A percentile compares a stretch with the other conserved stretches of the same genome.
Evolutionary conservation across 805 yeast species (phyloP).

Genomic region (Metschnikowia vanudenii): DNA sequence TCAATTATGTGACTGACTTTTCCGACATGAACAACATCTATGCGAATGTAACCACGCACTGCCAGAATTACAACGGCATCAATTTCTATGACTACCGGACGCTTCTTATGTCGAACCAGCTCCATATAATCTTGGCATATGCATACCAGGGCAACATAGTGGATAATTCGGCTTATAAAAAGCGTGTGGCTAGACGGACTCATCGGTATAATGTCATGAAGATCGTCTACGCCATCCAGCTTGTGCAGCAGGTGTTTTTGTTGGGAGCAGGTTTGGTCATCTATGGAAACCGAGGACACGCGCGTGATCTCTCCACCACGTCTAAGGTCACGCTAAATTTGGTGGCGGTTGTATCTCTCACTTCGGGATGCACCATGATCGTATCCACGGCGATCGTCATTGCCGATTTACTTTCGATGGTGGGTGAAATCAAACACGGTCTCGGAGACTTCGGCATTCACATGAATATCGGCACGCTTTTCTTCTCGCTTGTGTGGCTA

Average conservation of each 20-base stretch:
- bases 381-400: constrained; percentile 34
- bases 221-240: constrained; percentile 29
- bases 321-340: constrained; percentile 36
- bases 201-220: constrained; percentile 23
- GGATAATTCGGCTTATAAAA: constrained; percentile 15
- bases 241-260: constrained; percentile 29
- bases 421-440: constrained; percentile 19
- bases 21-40: not conserved
- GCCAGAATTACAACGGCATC: constrained; percentile 6
- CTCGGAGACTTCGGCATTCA: constrained; percentile 48
- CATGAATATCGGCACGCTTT: constrained; percentile 40
- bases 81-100: constrained; percentile 45
- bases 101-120: constrained; percentile 39
- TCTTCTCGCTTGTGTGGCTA: constrained; percentile 44
- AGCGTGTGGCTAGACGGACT: constrained; percentile 17
- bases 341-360: constrained; percentile 36
- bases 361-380: constrained; percentile 29
- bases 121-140: constrained; percentile 47
- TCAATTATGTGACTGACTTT: constrained; percentile 12
- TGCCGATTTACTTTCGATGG: constrained; percentile 18
- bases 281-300: constrained; percentile 37
- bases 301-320: constrained; percentile 29
- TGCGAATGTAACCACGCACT: constrained; percentile 8
- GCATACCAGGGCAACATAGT: constrained; percentile 35
- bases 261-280: constrained; percentile 31